Evolutionary conservation across 805 yeast species (phyloP).

Genomic region (Candida wancherniae): DNA sequence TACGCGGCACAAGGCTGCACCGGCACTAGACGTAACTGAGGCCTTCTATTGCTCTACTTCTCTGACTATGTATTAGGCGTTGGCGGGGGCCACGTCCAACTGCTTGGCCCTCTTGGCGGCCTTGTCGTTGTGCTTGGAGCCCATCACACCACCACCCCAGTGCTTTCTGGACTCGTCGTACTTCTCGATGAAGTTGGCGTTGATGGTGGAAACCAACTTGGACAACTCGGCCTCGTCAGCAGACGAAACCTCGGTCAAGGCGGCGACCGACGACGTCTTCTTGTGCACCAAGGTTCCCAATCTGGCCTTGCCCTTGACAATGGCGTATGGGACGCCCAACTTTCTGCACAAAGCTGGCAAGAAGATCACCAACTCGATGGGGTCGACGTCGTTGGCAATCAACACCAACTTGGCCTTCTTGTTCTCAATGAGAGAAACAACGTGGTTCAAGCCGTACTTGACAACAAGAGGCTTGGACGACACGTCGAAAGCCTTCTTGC

Average conservation of each 20-base stretch:
- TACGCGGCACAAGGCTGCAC: no score
- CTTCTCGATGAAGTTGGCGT: constrained; percentile 89
- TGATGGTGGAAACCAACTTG: constrained; percentile 85
- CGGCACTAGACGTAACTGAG: no score
- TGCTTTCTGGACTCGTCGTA: constrained; percentile 95
- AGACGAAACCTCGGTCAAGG: constrained; percentile 89
- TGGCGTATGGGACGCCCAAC: constrained; percentile 99
- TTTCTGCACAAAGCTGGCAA: constrained; percentile 98
- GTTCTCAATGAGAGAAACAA: constrained; percentile 94
- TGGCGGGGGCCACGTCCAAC: constrained; percentile 31
- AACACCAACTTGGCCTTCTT: constrained; percentile 96
- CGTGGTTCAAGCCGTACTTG: constrained; percentile 99
- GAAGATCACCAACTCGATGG: constrained; percentile 95
- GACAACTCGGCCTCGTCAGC: constrained; percentile 96
- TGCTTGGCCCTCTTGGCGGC: constrained; percentile 69
- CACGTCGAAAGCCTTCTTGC: constrained; percentile 94
- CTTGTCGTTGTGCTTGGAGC: constrained; percentile 88
- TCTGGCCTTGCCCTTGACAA: constrained; percentile 98
- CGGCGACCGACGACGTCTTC: constrained; percentile 96
- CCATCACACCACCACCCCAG: constrained; percentile 99
- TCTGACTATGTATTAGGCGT: constrained; percentile 6
- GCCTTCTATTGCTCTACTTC: no score
- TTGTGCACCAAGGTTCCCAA: constrained; percentile 95
- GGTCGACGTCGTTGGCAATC: constrained; percentile 99
- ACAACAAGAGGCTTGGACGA: constrained; percentile 95